phyloP scores from a whole-genome alignment of 2,329 filamentous ascomycete species.

The Pseudogymnoascus verrucosus region DNA sequence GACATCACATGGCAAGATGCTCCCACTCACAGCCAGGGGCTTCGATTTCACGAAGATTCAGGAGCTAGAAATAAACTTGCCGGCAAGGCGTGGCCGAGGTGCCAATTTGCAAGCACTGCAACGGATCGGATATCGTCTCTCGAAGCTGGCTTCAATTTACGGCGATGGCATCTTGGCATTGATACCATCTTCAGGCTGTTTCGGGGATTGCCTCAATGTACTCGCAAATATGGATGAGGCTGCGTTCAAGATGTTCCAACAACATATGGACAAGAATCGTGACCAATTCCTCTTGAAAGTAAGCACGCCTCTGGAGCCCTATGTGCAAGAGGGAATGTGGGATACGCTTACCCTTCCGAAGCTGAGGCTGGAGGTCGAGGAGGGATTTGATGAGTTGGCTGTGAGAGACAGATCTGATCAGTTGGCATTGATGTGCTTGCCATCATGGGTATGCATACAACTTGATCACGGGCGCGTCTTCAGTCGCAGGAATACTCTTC shows the following conservation, averaged over 20 bases:
- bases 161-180: neutral
- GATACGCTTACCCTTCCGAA: neutral
- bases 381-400: neutral
- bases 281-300: neutral
- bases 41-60: neutral
- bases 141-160: neutral
- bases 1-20: neutral
- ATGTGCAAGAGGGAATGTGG: neutral
- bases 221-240: neutral
- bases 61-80: neutral
- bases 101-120: neutral
- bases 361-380: neutral
- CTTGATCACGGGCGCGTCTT: neutral
- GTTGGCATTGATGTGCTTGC: neutral
- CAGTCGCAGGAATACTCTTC: neutral
- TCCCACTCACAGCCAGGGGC: neutral
- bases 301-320: neutral
- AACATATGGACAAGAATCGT: neutral
- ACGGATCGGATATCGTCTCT: neutral
- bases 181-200: neutral
- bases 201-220: neutral
- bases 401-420: neutral
- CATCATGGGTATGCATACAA: neutral
- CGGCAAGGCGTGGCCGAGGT: neutral
- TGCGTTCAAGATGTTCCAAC: neutral